phyloP scores from a whole-genome alignment of 805 yeast species.

The Starmerella davenportii region DNA sequence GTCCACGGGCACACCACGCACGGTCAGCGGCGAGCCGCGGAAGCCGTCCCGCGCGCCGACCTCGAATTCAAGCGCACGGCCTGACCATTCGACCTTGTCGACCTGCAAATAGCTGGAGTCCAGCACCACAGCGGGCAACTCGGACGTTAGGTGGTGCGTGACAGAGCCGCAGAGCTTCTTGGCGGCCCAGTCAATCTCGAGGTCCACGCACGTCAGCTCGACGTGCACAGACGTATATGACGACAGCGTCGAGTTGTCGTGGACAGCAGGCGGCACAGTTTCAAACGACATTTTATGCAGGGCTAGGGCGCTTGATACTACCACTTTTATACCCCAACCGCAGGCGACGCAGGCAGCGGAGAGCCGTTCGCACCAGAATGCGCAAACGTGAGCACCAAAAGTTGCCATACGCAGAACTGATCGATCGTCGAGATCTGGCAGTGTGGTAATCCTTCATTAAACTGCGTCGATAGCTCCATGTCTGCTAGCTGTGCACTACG shows the following conservation, averaged over 20 bases:
- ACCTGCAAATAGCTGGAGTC: constrained; percentile 54
- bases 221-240: constrained; percentile 42
- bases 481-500: no score
- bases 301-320: no score
- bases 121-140: constrained; percentile 29
- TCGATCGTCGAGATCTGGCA: no score
- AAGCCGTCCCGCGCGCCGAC: constrained; percentile 24
- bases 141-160: constrained; percentile 27
- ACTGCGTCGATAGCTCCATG: no score
- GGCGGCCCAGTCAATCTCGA: constrained; percentile 38
- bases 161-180: constrained; percentile 41
- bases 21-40: constrained; percentile 29
- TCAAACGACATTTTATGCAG: not conserved
- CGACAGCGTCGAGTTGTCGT: constrained; percentile 45
- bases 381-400: no score
- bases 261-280: not conserved
- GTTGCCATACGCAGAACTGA: no score
- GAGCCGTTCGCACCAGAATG: no score
- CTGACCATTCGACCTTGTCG: constrained; percentile 29
- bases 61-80: constrained; percentile 18
- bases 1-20: constrained; percentile 14
- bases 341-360: no score
- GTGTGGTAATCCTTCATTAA: no score
- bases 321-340: no score
- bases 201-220: constrained; percentile 32